Evolutionary conservation across 768 basidiomycete species (phyloP), one percentile per base, ranked within the genome.

Genomic region (Xanthoconium purpureum): DNA sequence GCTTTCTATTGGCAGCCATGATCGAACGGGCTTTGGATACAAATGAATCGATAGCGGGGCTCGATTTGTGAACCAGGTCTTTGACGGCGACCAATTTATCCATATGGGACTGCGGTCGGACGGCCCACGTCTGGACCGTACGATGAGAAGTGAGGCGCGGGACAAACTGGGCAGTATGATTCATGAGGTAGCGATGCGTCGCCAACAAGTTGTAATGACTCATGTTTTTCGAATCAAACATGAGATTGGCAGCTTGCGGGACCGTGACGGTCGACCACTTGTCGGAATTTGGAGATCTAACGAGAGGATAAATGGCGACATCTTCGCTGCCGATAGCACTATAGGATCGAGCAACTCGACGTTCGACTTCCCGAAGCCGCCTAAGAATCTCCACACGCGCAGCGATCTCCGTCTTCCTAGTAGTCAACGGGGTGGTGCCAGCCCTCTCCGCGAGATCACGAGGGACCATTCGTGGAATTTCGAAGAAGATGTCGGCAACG

Each of bases 321-420:
- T 74, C 69, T 20, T 64, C 62, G 29, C 64, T 57, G 9, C 65
- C 63, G 20, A 73, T 64, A 44, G 79, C 54, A 58, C 79, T 71
- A 48, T 69, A 61, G 28, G 75, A 74, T 37, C 63, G 67, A 45
- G 87, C 82, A 7, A 85, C 67, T 1, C 71, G 69, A 38, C 74
- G 76, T 52, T 81, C 77, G 24, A 90, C 65, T 6, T 75, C 70
- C 18, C 85, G 81, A 20, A 93, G 63, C n/a, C 73, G 75, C 62
- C 78, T 82, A 28, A 91, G 76, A 18, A 87, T 78, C 51, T 83
- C 77, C 5, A 90, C 77, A 3, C 93, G 80, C 3, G 91, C 90
- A 29, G 74, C 71, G 47, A 79, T 68, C 56, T 87, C 72, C 6
- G 61, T 59, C 15, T 64, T 63, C 30, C 67, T 73, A 9, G 48